Evolutionary conservation across 2,329 filamentous ascomycete species (phyloP).

Genomic region (Trichophyton verrucosum): DNA sequence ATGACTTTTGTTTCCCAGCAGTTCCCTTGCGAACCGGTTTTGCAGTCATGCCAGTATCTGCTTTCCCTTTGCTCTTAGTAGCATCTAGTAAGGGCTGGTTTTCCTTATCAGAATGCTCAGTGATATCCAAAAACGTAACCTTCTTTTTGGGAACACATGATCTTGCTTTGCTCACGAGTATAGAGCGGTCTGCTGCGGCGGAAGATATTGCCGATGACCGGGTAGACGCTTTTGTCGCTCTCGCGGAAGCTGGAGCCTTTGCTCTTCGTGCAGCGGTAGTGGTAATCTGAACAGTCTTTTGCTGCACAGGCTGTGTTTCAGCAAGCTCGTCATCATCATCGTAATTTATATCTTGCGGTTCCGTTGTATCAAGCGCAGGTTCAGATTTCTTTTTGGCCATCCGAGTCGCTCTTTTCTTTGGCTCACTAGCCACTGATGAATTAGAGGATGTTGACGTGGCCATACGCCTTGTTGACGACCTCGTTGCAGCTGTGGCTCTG

Average conservation of each 20-base stretch:
- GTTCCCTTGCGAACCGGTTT: constrained; percentile 36
- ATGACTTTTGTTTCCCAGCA: constrained; percentile 20
- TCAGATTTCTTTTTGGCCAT: background rate
- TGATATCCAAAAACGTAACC: constrained; percentile 36
- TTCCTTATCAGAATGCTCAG: constrained; percentile 31
- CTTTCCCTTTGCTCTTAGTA: constrained; percentile 17
- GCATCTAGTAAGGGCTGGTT: constrained; percentile 23
- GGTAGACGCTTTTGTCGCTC: background rate
- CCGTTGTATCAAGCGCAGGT: background rate
- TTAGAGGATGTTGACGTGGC: background rate
- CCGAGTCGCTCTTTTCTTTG: background rate
- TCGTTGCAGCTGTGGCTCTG: background rate
- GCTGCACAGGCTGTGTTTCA: constrained; percentile 8
- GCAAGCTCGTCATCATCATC: constrained; percentile 21
- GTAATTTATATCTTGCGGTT: constrained; percentile 2
- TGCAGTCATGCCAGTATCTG: constrained; percentile 29
- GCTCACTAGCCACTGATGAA: background rate
- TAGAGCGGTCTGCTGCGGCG: constrained; percentile 21
- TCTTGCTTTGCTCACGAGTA: constrained; percentile 6
- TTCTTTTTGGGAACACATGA: constrained; percentile 25
- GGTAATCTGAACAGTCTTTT: constrained; percentile 12
- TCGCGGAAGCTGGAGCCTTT: background rate
- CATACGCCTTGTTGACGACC: background rate
- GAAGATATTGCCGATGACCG: constrained; percentile 11
- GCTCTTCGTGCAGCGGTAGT: constrained; percentile 11